A percentile compares a stretch with the other conserved stretches of the same genome.
phyloP scores from a whole-genome alignment of 345 rosid species.

The Firmiana major region DNA sequence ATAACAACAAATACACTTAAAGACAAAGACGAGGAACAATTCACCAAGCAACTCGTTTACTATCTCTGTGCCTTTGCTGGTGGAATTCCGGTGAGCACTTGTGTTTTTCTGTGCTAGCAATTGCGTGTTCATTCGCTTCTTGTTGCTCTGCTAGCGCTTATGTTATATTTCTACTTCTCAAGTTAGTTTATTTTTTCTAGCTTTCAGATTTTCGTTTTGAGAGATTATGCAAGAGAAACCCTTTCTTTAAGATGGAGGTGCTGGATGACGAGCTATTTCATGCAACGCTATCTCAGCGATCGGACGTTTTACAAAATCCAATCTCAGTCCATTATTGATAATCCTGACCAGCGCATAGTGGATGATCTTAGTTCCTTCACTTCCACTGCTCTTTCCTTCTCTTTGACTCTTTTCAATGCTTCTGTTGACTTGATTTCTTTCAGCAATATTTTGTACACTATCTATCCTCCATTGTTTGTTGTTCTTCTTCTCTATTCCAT shows the following conservation, averaged over 20 bases:
- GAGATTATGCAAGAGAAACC: constrained; percentile 87
- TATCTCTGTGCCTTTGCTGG: constrained; percentile 86
- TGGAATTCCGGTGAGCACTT: constrained; percentile 91
- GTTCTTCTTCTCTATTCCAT: constrained; percentile 78
- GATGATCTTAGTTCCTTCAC: constrained; percentile 92
- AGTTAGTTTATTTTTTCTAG: not conserved
- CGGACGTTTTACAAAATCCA: constrained; percentile 88
- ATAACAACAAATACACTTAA: not conserved
- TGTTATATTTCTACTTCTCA: not conserved
- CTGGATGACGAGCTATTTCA: constrained; percentile 92
- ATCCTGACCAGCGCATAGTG: constrained; percentile 94
- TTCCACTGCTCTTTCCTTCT: constrained; percentile 81
- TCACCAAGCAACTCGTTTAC: constrained; percentile 76
- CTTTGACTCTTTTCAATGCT: constrained; percentile 74
- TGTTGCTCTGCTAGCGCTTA: not conserved
- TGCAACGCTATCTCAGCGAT: constrained; percentile 70
- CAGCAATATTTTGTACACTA: constrained; percentile 86
- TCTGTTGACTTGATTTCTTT: constrained; percentile 88
- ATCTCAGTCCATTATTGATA: constrained; percentile 86
- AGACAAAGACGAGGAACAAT: constrained; percentile 95
- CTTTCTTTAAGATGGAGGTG: constrained; percentile 91
- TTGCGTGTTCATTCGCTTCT: not conserved
- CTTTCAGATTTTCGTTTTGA: constrained; percentile 78
- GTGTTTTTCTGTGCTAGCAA: constrained; percentile 27
- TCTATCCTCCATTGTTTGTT: constrained; percentile 81